phyloP scores from a whole-genome alignment of 805 yeast genomes.

The Teunomyces tritomae region DNA sequence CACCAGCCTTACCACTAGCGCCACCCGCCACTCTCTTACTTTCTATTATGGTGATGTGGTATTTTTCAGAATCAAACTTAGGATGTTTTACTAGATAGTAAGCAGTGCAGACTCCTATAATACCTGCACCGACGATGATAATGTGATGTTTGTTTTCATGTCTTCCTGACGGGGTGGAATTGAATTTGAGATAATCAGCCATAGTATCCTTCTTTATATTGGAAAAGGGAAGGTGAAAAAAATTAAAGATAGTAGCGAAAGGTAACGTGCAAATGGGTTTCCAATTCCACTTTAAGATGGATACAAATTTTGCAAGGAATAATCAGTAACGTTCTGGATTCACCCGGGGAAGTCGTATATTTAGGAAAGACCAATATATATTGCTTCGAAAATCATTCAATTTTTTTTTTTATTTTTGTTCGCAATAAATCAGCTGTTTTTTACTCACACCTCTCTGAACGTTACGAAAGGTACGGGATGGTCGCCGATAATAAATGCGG shows the following conservation, averaged over 20 bases:
- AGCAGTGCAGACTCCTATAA: slow-evolving; percentile 93
- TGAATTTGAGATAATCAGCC: slow-evolving; percentile 13
- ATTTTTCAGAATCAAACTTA: slow-evolving; percentile 63
- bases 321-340: background rate
- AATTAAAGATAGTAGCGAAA: background rate
- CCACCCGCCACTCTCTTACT: slow-evolving; percentile 95
- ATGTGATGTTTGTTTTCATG: slow-evolving; percentile 64
- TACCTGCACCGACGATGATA: slow-evolving; percentile 90
- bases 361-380: background rate
- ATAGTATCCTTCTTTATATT: background rate
- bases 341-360: background rate
- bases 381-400: slow-evolving; percentile 2
- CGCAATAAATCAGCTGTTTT: slow-evolving; percentile 3
- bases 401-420: background rate
- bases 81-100: slow-evolving; percentile 85
- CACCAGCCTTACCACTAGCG: slow-evolving; percentile 97
- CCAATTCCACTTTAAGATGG: background rate
- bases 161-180: slow-evolving; percentile 44
- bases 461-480: background rate
- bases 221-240: background rate
- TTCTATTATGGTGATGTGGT: slow-evolving; percentile 83
- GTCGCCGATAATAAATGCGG: too few species aligned
- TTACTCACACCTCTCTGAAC: background rate
- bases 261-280: background rate
- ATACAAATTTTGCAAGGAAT: background rate